phyloP scores from a whole-genome alignment of 768 basidiomycete species.

The Hericium alpestre region DNA sequence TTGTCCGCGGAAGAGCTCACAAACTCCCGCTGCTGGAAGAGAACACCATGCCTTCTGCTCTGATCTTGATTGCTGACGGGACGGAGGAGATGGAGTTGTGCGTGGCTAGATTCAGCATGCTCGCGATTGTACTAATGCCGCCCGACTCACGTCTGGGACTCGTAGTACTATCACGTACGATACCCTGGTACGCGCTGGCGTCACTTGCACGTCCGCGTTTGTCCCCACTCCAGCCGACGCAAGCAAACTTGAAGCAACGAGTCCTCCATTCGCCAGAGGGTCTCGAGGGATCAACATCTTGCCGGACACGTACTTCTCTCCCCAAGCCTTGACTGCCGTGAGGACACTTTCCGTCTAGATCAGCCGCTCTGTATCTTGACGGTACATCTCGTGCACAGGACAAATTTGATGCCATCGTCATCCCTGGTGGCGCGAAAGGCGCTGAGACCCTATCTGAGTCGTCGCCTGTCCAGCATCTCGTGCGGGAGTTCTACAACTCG shows the following conservation, averaged over 20 bases:
- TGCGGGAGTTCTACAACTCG: slow-evolving; percentile 42
- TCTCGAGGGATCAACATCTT: slow-evolving; percentile 68
- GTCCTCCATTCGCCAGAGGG: slow-evolving; percentile 44
- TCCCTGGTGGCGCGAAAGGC: slow-evolving; percentile 73
- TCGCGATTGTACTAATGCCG: neutral
- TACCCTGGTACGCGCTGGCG: slow-evolving; percentile 68
- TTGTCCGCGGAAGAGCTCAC: too few species aligned
- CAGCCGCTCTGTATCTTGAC: neutral
- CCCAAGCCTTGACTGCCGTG: slow-evolving; percentile 16
- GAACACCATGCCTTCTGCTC: slow-evolving; percentile 37
- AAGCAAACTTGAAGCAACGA: slow-evolving; percentile 16
- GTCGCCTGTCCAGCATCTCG: slow-evolving; percentile 48
- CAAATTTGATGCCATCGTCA: slow-evolving; percentile 54
- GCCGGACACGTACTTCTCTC: slow-evolving; percentile 40
- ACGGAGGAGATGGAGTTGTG: slow-evolving; percentile 90
- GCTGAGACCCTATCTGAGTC: slow-evolving; percentile 61
- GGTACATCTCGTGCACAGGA: slow-evolving; percentile 30
- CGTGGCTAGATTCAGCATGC: slow-evolving; percentile 13
- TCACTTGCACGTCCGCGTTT: slow-evolving; percentile 56
- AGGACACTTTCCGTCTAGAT: neutral
- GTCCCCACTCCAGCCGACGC: slow-evolving; percentile 21
- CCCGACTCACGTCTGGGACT: neutral
- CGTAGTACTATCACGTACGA: slow-evolving; percentile 71
- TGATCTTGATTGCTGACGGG: slow-evolving; percentile 69
- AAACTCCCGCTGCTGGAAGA: neutral